phyloP scores from a whole-genome alignment of 2,329 filamentous ascomycete species.

The Pleoardoris graminearum region DNA sequence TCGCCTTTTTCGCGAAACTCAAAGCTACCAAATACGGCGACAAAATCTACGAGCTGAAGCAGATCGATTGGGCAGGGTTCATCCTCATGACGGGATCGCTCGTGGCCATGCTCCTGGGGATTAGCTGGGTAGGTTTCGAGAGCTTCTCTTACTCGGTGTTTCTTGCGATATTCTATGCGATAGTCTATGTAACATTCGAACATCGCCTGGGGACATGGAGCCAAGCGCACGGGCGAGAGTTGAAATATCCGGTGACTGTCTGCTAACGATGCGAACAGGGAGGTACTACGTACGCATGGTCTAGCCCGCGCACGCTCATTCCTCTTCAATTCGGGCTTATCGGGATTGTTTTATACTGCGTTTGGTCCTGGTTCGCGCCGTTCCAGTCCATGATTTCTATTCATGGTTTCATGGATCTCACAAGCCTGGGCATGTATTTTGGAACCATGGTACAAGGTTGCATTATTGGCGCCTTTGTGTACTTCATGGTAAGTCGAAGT shows the following conservation, averaged over 20 bases:
- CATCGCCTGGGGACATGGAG: background rate
- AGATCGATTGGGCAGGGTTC: slow-evolving; percentile 64
- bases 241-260: slow-evolving; percentile 1
- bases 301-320: slow-evolving; percentile 20
- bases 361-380: slow-evolving; percentile 26
- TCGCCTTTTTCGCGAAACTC: slow-evolving; percentile 51
- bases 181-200: background rate
- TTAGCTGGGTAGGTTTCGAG: slow-evolving; percentile 52
- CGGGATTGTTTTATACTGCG: slow-evolving; percentile 21
- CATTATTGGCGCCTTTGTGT: slow-evolving; percentile 28
- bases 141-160: background rate
- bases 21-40: slow-evolving; percentile 34
- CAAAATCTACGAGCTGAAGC: slow-evolving; percentile 50
- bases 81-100: slow-evolving; percentile 60
- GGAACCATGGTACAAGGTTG: slow-evolving; percentile 36
- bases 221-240: background rate
- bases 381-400: slow-evolving; percentile 35
- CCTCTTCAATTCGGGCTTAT: slow-evolving; percentile 23
- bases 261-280: slow-evolving; percentile 19
- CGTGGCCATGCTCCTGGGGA: slow-evolving; percentile 59
- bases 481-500: slow-evolving; percentile 31
- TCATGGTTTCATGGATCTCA: slow-evolving; percentile 30
- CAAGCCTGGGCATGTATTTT: slow-evolving; percentile 33
- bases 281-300: slow-evolving; percentile 27
- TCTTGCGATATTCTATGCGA: background rate